phyloP scores from a whole-genome alignment of 371 early-diverging fungal genomes.

The Syncephalastrum contaminatum region DNA sequence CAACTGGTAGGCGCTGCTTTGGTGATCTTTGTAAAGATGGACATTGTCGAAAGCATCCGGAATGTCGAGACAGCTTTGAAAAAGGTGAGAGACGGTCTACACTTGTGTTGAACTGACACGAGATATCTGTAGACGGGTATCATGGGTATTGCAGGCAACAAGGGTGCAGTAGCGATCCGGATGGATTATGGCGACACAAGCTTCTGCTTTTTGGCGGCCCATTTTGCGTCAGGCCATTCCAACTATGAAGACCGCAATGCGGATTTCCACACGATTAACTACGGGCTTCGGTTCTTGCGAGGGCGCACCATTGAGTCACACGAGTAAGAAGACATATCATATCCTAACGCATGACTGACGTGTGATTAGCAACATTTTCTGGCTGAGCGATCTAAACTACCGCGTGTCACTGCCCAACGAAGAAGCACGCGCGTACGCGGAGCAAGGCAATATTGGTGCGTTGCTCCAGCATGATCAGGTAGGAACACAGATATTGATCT shows the following conservation, averaged over 20 bases:
- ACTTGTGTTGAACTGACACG: background rate
- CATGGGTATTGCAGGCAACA: constrained; percentile 85
- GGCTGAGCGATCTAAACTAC: constrained; percentile 93
- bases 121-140: constrained; percentile 61
- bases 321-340: constrained; percentile 47
- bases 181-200: constrained; percentile 84
- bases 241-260: constrained; percentile 82
- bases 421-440: constrained; percentile 42
- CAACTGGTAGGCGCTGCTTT: constrained; percentile 89
- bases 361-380: constrained; percentile 66
- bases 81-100: constrained; percentile 54
- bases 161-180: constrained; percentile 87
- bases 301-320: constrained; percentile 72
- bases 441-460: constrained; percentile 39
- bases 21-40: constrained; percentile 75
- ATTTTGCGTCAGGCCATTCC: constrained; percentile 87
- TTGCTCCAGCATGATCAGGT: constrained; percentile 55
- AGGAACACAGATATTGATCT: constrained; percentile 24
- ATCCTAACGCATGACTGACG: background rate
- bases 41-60: constrained; percentile 70
- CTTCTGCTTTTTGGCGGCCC: constrained; percentile 88
- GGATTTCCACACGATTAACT: constrained; percentile 80
- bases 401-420: constrained; percentile 73
- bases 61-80: constrained; percentile 77
- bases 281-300: constrained; percentile 69